These are phyloP conservation scores for Halophytophthora polymorphica DNA, from an alignment of 352 stramenopile species.

Conservation along the genomic window DNA sequence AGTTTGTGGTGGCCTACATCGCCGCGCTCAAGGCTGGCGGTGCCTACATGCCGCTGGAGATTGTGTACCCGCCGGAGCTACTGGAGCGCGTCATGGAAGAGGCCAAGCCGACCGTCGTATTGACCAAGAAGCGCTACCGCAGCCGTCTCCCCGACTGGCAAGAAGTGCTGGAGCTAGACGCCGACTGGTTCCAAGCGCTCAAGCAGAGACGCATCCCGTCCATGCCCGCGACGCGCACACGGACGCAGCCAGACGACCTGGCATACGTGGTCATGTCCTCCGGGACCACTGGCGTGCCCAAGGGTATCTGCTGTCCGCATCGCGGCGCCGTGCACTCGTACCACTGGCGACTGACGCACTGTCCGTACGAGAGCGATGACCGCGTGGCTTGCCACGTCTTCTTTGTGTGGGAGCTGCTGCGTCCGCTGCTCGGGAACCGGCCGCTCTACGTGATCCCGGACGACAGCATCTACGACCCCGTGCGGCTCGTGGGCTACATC, in stretches of 20 bases:
- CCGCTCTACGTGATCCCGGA: conserved; percentile 91
- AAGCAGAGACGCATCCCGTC: conserved; percentile 22
- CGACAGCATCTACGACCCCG: conserved; percentile 90
- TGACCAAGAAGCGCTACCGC: conserved; percentile 79
- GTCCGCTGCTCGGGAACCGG: conserved; percentile 86
- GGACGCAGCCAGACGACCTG: conserved; percentile 80
- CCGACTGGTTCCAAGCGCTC: conserved; percentile 42
- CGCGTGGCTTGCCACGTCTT: conserved; percentile 92
- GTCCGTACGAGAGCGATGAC: conserved; percentile 66
- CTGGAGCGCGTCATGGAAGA: conserved; percentile 88
- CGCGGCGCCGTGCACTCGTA: conserved; percentile 92
- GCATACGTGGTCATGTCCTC: conserved; percentile 93
- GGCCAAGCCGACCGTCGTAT: conserved; percentile 81
- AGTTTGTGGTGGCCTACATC: conserved; percentile 91
- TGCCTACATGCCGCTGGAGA: conserved; percentile 89
- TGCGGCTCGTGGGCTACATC: conserved; percentile 79
- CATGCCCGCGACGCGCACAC: conserved; percentile 59
- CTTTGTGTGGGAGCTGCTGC: conserved; percentile 93
- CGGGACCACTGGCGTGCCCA: conserved; percentile 90
- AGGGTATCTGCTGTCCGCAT: conserved; percentile 93
- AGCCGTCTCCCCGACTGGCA: conserved; percentile 69
- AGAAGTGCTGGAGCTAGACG: conserved; percentile 62
- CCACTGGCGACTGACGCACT: conserved; percentile 83
- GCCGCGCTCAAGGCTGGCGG: conserved; percentile 88
- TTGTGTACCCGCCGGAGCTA: conserved; percentile 89